These are phyloP conservation scores for Pezicula rhizophila DNA, from an alignment of 2,329 filamentous ascomycete genomes.

Conservation along the genomic window DNA sequence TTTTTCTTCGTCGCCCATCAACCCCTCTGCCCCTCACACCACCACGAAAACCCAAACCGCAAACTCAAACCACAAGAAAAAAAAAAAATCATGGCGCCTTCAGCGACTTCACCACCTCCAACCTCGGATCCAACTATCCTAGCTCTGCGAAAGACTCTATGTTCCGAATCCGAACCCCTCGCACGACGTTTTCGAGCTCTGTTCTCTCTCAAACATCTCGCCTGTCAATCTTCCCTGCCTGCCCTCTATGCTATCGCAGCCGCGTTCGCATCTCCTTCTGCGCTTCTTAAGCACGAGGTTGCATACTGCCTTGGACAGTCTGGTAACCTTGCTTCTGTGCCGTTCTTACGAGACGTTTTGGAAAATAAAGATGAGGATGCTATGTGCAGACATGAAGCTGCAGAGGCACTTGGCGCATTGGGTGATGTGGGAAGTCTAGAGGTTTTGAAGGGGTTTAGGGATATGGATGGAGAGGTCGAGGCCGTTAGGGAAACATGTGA, in stretches of 20 bases:
- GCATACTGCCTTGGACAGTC: constrained; percentile 96
- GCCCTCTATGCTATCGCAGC: constrained; percentile 80
- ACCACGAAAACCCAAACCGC: no score
- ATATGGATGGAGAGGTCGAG: constrained; percentile 68
- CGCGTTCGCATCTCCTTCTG: constrained; percentile 77
- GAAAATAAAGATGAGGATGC: constrained; percentile 76
- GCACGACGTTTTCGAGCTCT: constrained; percentile 90
- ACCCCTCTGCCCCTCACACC: no score
- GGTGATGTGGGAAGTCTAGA: constrained; percentile 69
- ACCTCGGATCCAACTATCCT: constrained; percentile 31
- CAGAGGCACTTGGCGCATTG: constrained; percentile 86
- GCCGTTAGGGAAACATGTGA: constrained; percentile 95
- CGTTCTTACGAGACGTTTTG: constrained; percentile 67
- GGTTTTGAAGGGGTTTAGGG: constrained; percentile 66
- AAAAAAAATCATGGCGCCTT: constrained; percentile 20
- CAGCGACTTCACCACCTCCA: constrained; percentile 22
- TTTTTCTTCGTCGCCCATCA: no score
- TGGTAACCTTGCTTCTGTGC: constrained; percentile 66
- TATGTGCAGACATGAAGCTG: constrained; percentile 96
- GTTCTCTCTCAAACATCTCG: constrained; percentile 94
- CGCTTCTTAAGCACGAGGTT: constrained; percentile 90
- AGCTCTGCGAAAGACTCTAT: constrained; percentile 65
- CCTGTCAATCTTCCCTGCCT: constrained; percentile 55
- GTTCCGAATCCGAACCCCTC: constrained; percentile 74
- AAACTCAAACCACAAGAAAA: constrained; percentile 7